Percentiles rank a stretch among this genome's conserved stretches.
These are phyloP conservation scores for Stagonosporopsis vannaccii DNA, from an alignment of 2,329 filamentous ascomycete species.

Conservation along the genomic window DNA sequence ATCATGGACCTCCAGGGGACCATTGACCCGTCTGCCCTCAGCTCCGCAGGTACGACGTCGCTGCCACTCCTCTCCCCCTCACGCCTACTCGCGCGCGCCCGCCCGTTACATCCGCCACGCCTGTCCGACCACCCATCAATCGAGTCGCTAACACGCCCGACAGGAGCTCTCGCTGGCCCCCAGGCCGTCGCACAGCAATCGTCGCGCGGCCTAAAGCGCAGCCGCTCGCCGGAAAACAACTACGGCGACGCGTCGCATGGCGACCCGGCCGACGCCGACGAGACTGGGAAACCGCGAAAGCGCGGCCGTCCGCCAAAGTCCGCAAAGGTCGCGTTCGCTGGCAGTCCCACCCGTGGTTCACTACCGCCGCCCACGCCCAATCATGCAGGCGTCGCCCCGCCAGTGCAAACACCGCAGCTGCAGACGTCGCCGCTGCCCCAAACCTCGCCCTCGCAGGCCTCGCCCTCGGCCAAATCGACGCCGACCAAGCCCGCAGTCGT, in stretches of 20 bases:
- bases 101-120: constrained; percentile 45
- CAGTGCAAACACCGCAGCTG: constrained; percentile 62
- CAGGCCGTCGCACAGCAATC: constrained; percentile 44
- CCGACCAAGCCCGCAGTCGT: constrained; percentile 79
- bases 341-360: constrained; percentile 63
- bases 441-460: constrained; percentile 64
- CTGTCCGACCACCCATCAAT: constrained; percentile 20
- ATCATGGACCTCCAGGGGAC: constrained; percentile 52
- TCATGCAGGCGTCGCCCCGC: constrained; percentile 60
- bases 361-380: constrained; percentile 55
- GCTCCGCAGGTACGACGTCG: constrained; percentile 45
- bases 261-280: constrained; percentile 34
- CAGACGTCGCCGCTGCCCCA: constrained; percentile 59
- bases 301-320: constrained; percentile 67
- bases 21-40: constrained; percentile 52
- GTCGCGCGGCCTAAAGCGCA: constrained; percentile 51
- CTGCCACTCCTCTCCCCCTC: constrained; percentile 1
- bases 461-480: constrained; percentile 74
- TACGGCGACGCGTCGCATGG: constrained; percentile 43
- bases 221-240: constrained; percentile 51
- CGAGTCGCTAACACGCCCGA: constrained; percentile 33
- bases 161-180: constrained; percentile 41
- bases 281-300: constrained; percentile 49
- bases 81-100: constrained; percentile 17
- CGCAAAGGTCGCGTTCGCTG: constrained; percentile 59